These are phyloP conservation scores for Gossypium stocksii DNA, from an alignment of 345 rosid genomes.

Conservation along the genomic window DNA sequence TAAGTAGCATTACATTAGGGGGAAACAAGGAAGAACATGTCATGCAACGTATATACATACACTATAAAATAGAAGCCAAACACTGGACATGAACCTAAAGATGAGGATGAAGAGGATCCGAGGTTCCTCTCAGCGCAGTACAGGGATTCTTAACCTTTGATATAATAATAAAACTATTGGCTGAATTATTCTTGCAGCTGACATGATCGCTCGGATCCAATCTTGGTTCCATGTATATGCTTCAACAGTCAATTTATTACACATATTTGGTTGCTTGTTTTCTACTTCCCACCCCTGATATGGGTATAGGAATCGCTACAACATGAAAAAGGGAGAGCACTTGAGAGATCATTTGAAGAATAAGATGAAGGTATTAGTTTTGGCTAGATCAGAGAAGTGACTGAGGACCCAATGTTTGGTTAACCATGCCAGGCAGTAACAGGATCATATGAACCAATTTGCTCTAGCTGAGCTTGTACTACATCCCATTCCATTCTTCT, in stretches of 20 bases:
- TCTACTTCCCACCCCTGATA: no score
- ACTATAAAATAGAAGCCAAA: constrained; percentile 27
- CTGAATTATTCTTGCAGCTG: constrained; percentile 50
- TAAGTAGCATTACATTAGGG: constrained; percentile 16
- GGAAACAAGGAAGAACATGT: constrained; percentile 11
- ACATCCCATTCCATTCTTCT: constrained; percentile 31
- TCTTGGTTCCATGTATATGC: constrained; percentile 50
- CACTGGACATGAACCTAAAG: constrained; percentile 24
- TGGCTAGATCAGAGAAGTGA: constrained; percentile 70
- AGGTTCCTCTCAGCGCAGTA: constrained; percentile 80
- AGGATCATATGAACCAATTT: constrained; percentile 53
- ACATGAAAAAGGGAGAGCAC: constrained; percentile 38
- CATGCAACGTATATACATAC: constrained; percentile 33
- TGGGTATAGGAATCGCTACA: no score
- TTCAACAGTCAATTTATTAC: constrained; percentile 16
- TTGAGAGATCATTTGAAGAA: constrained; percentile 34
- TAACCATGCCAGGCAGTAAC: constrained; percentile 69
- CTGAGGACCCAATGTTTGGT: constrained; percentile 65
- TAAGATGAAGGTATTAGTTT: constrained; percentile 13
- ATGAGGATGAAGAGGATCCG: constrained; percentile 85
- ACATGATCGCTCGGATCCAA: constrained; percentile 89
- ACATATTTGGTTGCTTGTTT: no score
- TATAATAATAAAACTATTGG: constrained; percentile 30
- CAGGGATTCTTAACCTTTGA: constrained; percentile 33
- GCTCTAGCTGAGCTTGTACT: constrained; percentile 41